Base-by-base conservation (phyloP, 352 stramenopile genomes). In the Phytophthora litchii region DNA sequence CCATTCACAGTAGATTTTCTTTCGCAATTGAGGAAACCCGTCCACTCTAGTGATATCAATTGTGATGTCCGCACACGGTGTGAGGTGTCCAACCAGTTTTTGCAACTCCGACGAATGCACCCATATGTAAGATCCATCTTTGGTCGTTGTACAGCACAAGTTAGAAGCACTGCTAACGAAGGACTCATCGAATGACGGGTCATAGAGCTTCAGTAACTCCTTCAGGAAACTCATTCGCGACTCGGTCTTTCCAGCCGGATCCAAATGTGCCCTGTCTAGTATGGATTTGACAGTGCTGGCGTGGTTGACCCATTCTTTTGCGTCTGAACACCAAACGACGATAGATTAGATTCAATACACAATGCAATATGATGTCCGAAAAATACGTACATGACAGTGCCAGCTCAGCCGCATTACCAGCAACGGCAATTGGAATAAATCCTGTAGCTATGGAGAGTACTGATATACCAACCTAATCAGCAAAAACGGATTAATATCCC, bases 371-470 rank as follows among this genome's bases (percentile, higher is more conserved):
- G 25, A 31, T 34, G 6, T 1, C 10, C 29, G 29, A 34, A 34
- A 34, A 34, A 34, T 13, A 48, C 21, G 13, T 54, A 61, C 53
- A n/a, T 14, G 27, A 25, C 16, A 61, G 13, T 3, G 16, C 35
- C 35, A 21, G 2, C 3, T n/a, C 16, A 1, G 35, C 54, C 19
- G 54, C 54, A 19, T 25, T 31, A n/a, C 25, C 23, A n/a, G n/a
- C 36, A 4, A 62, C 34, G 5, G 35, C 35, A 20, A 37, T 7
- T 5, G 54, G 43, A 48, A 62, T 62, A 0, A 19, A 9, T 16
- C 17, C 27, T 20, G 54, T 32, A 2, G 27, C 36, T 43, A 62
- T 16, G 8, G 54, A 62, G 2, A 62, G 35, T 4, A 46, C 9
- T 13, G 25, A 48, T 16, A 54, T 35, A 14, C 34, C 42, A 54